These are phyloP conservation scores for Xylariaceae sp. DNA, from an alignment of 2,329 filamentous ascomycete species.

Conservation along the genomic window DNA sequence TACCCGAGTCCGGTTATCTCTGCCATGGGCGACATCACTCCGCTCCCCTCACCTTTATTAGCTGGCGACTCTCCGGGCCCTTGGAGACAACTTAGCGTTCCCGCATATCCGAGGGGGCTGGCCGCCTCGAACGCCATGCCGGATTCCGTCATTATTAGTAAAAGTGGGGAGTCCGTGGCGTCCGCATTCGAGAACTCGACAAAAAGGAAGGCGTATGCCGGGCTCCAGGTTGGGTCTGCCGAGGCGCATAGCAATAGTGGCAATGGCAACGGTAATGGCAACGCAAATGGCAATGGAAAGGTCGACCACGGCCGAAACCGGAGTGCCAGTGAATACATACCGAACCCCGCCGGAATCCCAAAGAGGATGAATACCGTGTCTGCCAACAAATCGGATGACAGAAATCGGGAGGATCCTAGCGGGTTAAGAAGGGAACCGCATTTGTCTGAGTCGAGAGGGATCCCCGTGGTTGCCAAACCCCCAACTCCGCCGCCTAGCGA, in stretches of 20 bases:
- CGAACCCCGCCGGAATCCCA: conserved; percentile 62
- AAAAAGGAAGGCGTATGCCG: conserved; percentile 55
- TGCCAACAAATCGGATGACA: conserved; percentile 48
- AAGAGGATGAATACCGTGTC: conserved; percentile 71
- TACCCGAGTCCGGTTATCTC: conserved; percentile 69
- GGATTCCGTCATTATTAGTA: conserved; percentile 46
- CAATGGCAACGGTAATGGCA: conserved; percentile 1
- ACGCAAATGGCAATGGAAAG: neutral
- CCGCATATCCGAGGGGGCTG: conserved; percentile 45
- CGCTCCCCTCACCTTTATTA: conserved; percentile 69
- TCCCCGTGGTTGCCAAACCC: conserved; percentile 58
- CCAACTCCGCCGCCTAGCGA: conserved; percentile 82
- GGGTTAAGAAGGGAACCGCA: conserved; percentile 71
- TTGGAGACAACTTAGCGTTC: conserved; percentile 52
- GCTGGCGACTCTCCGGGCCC: conserved; percentile 60
- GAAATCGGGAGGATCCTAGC: conserved; percentile 30
- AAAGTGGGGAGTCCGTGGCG: conserved; percentile 48
- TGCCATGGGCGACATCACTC: conserved; percentile 73
- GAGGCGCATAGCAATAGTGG: conserved; percentile 25
- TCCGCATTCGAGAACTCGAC: conserved; percentile 46
- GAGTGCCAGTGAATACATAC: conserved; percentile 83
- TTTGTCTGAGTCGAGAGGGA: conserved; percentile 70
- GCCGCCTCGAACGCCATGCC: conserved; percentile 34
- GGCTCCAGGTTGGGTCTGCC: conserved; percentile 36
- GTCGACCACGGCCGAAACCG: conserved; percentile 62